A percentile compares a stretch with the other conserved stretches of the same genome.
Conservation (phyloP, 2,329 filamentous ascomycete genomes). For the Westerdykella sp. region DNA sequence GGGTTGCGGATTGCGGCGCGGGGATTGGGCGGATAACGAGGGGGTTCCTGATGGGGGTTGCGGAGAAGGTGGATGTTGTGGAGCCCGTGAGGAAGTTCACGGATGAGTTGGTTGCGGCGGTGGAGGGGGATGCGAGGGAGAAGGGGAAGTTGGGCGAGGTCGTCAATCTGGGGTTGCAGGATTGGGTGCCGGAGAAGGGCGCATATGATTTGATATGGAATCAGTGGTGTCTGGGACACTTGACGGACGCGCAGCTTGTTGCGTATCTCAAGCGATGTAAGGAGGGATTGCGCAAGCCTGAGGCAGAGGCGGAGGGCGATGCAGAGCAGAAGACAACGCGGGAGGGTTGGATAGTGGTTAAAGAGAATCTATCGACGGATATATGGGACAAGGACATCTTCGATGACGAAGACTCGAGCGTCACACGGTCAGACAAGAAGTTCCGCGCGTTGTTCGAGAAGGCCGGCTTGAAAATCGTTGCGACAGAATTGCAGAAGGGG, state of each 20-base stretch:
- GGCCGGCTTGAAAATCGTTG: slow-evolving; percentile 57
- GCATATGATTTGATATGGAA: slow-evolving; percentile 79
- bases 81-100: slow-evolving; percentile 84
- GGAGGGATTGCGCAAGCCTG: slow-evolving; percentile 35
- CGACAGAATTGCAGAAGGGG: slow-evolving; percentile 45
- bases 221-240: slow-evolving; percentile 83
- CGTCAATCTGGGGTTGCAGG: slow-evolving; percentile 67
- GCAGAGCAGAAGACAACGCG: slow-evolving; percentile 7
- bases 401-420: slow-evolving; percentile 68
- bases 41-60: slow-evolving; percentile 65
- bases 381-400: slow-evolving; percentile 57
- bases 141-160: slow-evolving; percentile 55
- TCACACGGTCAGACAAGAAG: slow-evolving; percentile 69
- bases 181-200: slow-evolving; percentile 50
- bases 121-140: slow-evolving; percentile 11
- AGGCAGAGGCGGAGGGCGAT: slow-evolving; percentile 16
- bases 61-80: slow-evolving; percentile 70
- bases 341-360: slow-evolving; percentile 57
- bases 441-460: slow-evolving; percentile 63
- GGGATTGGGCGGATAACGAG: slow-evolving; percentile 79
- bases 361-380: slow-evolving; percentile 68
- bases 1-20: slow-evolving; percentile 56
- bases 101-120: slow-evolving; percentile 42
- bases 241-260: slow-evolving; percentile 68
- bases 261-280: slow-evolving; percentile 60